Percentiles rank a stretch among this genome's conserved stretches.
Conservation (phyloP, 768 basidiomycete genomes). For the Amanita muscaria region DNA sequence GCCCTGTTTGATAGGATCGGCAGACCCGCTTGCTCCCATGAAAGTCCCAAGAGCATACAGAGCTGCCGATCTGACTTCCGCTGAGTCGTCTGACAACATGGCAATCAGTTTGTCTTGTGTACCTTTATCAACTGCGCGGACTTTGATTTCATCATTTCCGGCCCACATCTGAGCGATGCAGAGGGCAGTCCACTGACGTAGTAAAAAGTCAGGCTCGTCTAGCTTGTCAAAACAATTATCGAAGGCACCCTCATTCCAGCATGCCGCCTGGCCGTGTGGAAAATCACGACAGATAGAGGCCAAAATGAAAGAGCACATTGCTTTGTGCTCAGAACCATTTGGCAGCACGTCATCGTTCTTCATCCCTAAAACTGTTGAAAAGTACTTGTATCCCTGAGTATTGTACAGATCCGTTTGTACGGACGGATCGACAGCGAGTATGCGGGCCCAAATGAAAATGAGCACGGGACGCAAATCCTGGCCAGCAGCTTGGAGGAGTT, state of each 20-base stretch:
- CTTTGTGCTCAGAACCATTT: constrained; percentile 90
- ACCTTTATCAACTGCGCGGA: constrained; percentile 67
- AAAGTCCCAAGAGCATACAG: constrained; percentile 90
- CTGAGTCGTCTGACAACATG: constrained; percentile 77
- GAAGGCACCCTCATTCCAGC: constrained; percentile 74
- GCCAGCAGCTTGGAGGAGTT: constrained; percentile 89
- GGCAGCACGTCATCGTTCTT: constrained; percentile 71
- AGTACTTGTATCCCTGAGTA: constrained; percentile 79
- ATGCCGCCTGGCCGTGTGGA: constrained; percentile 79
- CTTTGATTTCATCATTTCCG: constrained; percentile 81
- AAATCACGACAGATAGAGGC: constrained; percentile 86
- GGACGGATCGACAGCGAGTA: constrained; percentile 90
- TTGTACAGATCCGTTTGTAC: constrained; percentile 87
- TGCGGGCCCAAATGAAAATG: constrained; percentile 98
- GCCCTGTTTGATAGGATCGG: constrained; percentile 55
- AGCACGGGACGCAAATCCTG: constrained; percentile 94
- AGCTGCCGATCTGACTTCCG: constrained; percentile 88
- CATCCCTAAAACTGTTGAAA: constrained; percentile 65
- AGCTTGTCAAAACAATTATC: constrained; percentile 80
- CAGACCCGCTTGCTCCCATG: constrained; percentile 79
- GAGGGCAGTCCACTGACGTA: constrained; percentile 90
- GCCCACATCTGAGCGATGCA: constrained; percentile 97
- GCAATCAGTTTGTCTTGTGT: constrained; percentile 77
- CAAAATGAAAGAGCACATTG: constrained; percentile 98
- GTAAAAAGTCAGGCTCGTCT: constrained; percentile 83